Conservation (phyloP, 2,329 filamentous ascomycete species). For the Chaetothyriales sp. region DNA sequence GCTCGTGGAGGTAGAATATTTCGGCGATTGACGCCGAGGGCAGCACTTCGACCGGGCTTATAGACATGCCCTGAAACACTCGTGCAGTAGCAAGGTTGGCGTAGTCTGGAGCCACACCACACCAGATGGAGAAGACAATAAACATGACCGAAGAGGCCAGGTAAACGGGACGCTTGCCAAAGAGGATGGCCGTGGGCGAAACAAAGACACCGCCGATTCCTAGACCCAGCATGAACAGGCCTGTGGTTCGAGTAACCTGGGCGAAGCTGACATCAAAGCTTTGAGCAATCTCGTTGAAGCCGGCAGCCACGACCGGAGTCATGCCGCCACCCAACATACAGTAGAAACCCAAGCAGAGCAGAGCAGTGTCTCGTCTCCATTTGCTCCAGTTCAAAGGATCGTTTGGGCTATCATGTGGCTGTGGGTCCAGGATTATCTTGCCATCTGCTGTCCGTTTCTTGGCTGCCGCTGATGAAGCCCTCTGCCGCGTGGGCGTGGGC, state of each 20-base stretch:
- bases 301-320: constrained; percentile 78
- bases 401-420: constrained; percentile 80
- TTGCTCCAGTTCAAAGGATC: constrained; percentile 86
- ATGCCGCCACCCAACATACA: constrained; percentile 89
- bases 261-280: constrained; percentile 54
- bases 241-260: constrained; percentile 71
- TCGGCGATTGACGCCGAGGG: constrained; percentile 90
- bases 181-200: constrained; percentile 83
- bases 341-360: constrained; percentile 77
- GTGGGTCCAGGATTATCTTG: constrained; percentile 73
- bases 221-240: constrained; percentile 86
- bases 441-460: constrained; percentile 72
- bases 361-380: constrained; percentile 64
- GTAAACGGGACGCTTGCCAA: constrained; percentile 82
- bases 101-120: constrained; percentile 69
- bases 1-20: constrained; percentile 90
- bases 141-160: constrained; percentile 66
- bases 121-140: constrained; percentile 66
- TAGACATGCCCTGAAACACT: constrained; percentile 74
- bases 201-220: constrained; percentile 72
- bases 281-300: constrained; percentile 66
- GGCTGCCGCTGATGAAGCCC: constrained; percentile 9
- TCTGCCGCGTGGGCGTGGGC: constrained; percentile 1
- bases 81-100: constrained; percentile 65
- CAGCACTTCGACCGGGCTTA: constrained; percentile 82